Base-by-base conservation (phyloP, 2,329 filamentous ascomycete species). In the Aspergillus sp. region DNA sequence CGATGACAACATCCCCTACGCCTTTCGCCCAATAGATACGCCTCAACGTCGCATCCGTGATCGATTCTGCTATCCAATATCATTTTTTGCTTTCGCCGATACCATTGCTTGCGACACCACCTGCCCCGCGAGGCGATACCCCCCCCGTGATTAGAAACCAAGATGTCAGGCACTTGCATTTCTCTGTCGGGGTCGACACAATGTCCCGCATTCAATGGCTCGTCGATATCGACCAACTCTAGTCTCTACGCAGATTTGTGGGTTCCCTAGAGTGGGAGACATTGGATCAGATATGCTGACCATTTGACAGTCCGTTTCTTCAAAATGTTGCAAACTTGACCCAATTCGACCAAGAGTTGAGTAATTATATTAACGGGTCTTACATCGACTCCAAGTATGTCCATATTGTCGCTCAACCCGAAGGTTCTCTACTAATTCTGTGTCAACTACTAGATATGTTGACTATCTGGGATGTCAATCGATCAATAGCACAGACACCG, bases 331-430 rank as follows among this genome's bases (percentile, higher is more conserved):
- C 86, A 36, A 83, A 86, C 62, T 77, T 78, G 11, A 69, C 77
- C 42, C 81, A 85, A 7, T 98, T 98, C 64, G 93, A 98, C 65
- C 78, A 86, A 59, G 52, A 54, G 38, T 70, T 98, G 59, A 74
- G 70, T 40, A 73, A 78, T 44, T 96, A 94, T 67, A 78, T 96
- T 42, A 72, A 79, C 43, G 84, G 82, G 32, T 77, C 75, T 50
- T 97, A 90, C 70, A 80, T 91, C 40, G 79, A 83, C 60, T 68
- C 77, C 61, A 88, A 94, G 90, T 96, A 77, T 64, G 82, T 45
- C 30, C 19, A 8, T 3, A n/a, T 27, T 5, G 7, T 11, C 28
- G 5, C 2, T 32, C 9, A 6, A n/a, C 6, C 27, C 5, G 6
- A n/a, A n/a, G 12, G 31, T 13, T n/a, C 9, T 8, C 2, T 27